These are phyloP conservation scores for Triticum aestivum DNA, from an alignment of 176 grass and related monocot genomes.

Conservation along the genomic window IWGSC_CS_RefSeq_v2.1 NC_057796.1:380003025-380003524, in stretches of 20 bases:
- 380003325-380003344: neutral
- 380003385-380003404: neutral
- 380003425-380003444: neutral
- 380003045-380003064: constrained; percentile 68
- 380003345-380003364: neutral
- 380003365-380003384: neutral
- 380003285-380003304: neutral
- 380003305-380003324: neutral
- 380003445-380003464: neutral
- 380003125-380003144: constrained; percentile 6
- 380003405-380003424: neutral
- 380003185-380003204: constrained; percentile 87
- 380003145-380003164: constrained; percentile 35
- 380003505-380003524: neutral
- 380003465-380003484: neutral
- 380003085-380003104: constrained; percentile 10
- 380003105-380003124: constrained; percentile 14
- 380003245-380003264: constrained; percentile 86
- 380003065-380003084: constrained; percentile 98
- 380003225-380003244: constrained; percentile 80
- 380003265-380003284: constrained; percentile 77
- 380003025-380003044: constrained; percentile 77
- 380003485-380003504: neutral
- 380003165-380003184: constrained; percentile 83
- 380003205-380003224: constrained; percentile 93